Evolutionary conservation across 345 rosid genomes (phyloP).

Genomic region (Citrus glauca): DNA sequence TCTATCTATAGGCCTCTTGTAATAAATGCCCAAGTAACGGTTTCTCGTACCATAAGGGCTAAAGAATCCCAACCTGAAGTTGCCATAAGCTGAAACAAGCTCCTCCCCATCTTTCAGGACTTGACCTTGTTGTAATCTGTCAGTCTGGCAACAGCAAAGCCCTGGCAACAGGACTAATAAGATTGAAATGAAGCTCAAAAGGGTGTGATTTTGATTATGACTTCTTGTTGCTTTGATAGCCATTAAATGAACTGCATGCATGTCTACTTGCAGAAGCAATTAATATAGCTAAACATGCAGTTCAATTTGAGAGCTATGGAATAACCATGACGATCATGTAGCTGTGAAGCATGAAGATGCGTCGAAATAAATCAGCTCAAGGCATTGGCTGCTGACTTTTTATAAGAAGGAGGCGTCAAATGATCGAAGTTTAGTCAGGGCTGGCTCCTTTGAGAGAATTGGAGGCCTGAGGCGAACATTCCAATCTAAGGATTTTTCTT

Average conservation of each 20-base stretch:
- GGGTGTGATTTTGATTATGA: background rate
- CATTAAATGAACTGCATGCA: background rate
- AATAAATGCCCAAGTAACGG: background rate
- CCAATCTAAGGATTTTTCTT: too few species aligned
- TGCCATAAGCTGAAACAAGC: conserved; percentile 11
- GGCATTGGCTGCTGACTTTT: too few species aligned
- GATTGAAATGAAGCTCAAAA: background rate
- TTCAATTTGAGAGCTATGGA: too few species aligned
- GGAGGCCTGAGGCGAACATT: too few species aligned
- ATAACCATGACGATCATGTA: too few species aligned
- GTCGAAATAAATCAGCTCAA: too few species aligned
- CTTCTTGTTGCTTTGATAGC: background rate
- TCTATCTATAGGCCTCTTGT: background rate
- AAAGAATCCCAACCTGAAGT: conserved; percentile 16
- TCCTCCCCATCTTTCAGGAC: background rate
- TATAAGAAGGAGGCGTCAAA: too few species aligned
- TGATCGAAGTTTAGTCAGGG: too few species aligned
- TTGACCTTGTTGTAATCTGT: conserved; percentile 9
- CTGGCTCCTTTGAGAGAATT: too few species aligned
- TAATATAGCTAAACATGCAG: too few species aligned
- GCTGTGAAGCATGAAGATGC: too few species aligned
- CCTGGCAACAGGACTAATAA: background rate
- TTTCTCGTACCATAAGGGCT: background rate
- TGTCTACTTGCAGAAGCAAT: too few species aligned
- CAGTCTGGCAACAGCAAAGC: background rate